A percentile compares a stretch with the other conserved stretches of the same genome.
Evolutionary conservation across 352 stramenopile genomes (phyloP).

Genomic region (Thalassiosira livingstoniorum): DNA sequence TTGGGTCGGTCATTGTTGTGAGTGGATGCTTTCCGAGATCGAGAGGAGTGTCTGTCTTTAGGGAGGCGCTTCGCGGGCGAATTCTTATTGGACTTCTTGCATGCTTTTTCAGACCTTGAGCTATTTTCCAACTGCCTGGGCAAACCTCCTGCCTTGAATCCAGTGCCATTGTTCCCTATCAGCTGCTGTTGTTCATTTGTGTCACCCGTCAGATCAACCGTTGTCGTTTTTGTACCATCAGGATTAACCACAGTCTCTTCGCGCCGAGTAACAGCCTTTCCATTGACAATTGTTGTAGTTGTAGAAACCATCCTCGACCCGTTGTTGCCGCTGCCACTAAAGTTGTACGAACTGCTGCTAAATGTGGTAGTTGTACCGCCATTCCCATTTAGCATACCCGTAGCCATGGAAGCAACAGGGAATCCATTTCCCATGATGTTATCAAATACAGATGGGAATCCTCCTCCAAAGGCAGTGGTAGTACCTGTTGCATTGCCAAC

Average conservation of each 20-base stretch:
- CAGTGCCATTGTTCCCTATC: background rate
- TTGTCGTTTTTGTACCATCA: slow-evolving; percentile 42
- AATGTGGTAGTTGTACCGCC: slow-evolving; percentile 26
- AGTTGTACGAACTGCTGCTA: slow-evolving; percentile 28
- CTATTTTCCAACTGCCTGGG: too few species aligned
- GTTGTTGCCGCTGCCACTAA: slow-evolving; percentile 6
- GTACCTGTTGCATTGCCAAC: background rate
- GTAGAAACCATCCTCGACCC: slow-evolving; percentile 37
- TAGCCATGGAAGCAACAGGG: background rate
- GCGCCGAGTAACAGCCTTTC: slow-evolving; percentile 31
- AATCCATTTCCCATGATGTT: slow-evolving; percentile 7
- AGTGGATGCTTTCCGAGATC: too few species aligned
- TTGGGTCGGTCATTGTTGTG: too few species aligned
- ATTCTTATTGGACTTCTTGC: too few species aligned
- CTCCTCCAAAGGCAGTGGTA: slow-evolving; percentile 17
- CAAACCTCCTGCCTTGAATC: background rate
- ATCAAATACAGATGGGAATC: slow-evolving; percentile 16
- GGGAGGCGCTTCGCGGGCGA: too few species aligned
- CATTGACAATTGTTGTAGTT: slow-evolving; percentile 43
- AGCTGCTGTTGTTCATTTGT: background rate
- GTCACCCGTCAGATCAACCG: slow-evolving; percentile 35
- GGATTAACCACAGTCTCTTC: slow-evolving; percentile 44
- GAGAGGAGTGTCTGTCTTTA: too few species aligned
- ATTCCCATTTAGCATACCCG: background rate
- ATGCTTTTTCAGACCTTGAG: too few species aligned